Evolutionary conservation across 2,329 filamentous ascomycete species (phyloP).

Genomic region (Scortechinia acanthostroma): DNA sequence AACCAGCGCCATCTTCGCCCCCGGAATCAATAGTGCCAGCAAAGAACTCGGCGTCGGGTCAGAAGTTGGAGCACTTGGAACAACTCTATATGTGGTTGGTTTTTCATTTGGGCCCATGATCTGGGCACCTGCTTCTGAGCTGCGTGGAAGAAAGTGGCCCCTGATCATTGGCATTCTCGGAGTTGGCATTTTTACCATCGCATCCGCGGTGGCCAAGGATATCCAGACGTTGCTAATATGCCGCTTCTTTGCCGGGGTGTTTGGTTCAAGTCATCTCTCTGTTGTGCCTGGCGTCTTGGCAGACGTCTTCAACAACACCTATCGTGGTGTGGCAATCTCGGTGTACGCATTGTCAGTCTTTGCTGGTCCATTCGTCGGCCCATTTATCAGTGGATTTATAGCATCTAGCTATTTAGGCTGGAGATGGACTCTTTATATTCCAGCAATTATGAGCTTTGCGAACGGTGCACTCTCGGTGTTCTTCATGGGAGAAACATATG

Average conservation of each 20-base stretch:
- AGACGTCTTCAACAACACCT: slow-evolving; percentile 19
- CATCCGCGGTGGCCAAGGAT: slow-evolving; percentile 23
- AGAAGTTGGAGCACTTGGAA: slow-evolving; percentile 22
- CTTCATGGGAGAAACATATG: slow-evolving; percentile 8
- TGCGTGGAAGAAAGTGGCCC: slow-evolving; percentile 22
- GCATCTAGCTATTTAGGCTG: slow-evolving; percentile 19
- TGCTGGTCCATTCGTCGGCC: slow-evolving; percentile 17
- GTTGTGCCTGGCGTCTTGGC: slow-evolving; percentile 19
- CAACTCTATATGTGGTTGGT: slow-evolving; percentile 25
- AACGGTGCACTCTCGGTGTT: slow-evolving; percentile 4
- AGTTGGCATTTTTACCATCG: slow-evolving; percentile 21
- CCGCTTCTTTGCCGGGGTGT: slow-evolving; percentile 22
- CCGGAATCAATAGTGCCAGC: slow-evolving; percentile 5
- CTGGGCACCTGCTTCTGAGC: slow-evolving; percentile 19
- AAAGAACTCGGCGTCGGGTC: slow-evolving; percentile 4
- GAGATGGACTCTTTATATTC: slow-evolving; percentile 16
- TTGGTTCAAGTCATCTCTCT: slow-evolving; percentile 22
- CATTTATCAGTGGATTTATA: slow-evolving; percentile 19
- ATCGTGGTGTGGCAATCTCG: slow-evolving; percentile 18
- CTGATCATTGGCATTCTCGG: slow-evolving; percentile 18
- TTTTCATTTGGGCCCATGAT: slow-evolving; percentile 22
- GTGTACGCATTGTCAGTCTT: slow-evolving; percentile 23
- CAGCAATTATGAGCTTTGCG: slow-evolving; percentile 5
- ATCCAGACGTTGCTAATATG: slow-evolving; percentile 24
- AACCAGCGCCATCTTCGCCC: slow-evolving; percentile 8